Evolutionary conservation across 2,329 filamentous ascomycete species (phyloP).

Genomic region (Fusarium clavum): DNA sequence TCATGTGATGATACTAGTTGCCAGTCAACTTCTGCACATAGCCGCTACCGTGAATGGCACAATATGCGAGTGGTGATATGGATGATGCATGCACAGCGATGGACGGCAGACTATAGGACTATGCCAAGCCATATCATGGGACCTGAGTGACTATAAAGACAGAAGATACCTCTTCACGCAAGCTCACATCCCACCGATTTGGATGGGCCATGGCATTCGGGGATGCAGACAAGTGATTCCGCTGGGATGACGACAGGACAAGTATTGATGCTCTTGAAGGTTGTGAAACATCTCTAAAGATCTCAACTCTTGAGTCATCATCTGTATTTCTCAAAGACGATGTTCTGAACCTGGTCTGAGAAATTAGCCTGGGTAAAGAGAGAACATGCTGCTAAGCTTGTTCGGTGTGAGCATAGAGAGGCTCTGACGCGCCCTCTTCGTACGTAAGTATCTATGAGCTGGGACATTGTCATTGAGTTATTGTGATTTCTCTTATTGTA

Average conservation of each 20-base stretch:
- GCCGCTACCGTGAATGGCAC: conserved; percentile 25
- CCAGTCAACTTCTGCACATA: conserved; percentile 21
- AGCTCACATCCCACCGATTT: conserved; percentile 11
- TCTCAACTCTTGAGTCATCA: neutral
- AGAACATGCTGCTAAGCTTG: neutral
- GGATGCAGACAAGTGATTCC: conserved; percentile 7
- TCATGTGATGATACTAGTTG: conserved; percentile 6
- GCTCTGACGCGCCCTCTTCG: neutral
- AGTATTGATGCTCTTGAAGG: neutral
- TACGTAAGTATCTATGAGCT: neutral
- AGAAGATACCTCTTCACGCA: neutral
- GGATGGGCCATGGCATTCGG: conserved; percentile 15
- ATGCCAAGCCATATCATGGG: neutral
- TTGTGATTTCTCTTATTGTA: fast-evolving
- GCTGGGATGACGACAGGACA: neutral
- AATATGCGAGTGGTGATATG: conserved; percentile 21
- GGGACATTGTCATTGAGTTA: fast-evolving
- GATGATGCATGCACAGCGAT: conserved; percentile 6
- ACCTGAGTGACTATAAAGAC: neutral
- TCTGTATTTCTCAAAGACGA: neutral
- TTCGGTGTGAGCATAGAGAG: neutral
- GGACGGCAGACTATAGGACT: conserved; percentile 6
- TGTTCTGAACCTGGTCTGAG: neutral
- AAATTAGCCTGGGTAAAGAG: neutral
- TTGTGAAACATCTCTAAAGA: neutral